Evolutionary conservation across 2,329 filamentous ascomycete species (phyloP), one percentile per base, ranked within the genome.

Genomic region (Talaromyces sp.): DNA sequence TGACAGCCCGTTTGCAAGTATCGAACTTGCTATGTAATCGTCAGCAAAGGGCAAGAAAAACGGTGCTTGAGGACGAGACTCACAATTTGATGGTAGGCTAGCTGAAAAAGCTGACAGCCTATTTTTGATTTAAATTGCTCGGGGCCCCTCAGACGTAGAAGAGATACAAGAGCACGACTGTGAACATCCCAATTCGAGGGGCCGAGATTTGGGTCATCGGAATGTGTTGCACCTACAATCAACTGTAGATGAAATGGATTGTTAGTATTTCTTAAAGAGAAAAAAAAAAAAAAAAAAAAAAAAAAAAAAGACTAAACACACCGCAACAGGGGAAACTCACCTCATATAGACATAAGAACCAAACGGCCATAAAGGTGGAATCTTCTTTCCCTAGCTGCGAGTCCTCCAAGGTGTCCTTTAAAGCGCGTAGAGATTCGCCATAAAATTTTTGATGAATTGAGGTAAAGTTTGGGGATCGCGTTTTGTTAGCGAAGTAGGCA

Each of bases 81-180:
- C 21, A 55, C 53, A 26, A 55, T n/a, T 7, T 10, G 27, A 17
- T 55, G 19, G 29, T 56, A 56, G 19, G 38, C 14, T 2, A 46
- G 11, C 14, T 56, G 54, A 26, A 56, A 56, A n/a, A 56, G 54
- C 26, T 56, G 54, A 56, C 54, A 56, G 4, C 54, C 54, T 11
- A 4, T 56, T 17, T 27, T 46, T 17, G 32, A 43, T 10, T 26
- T 19, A 8, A 56, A 56, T 29, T 56, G 54, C 9, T 56, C 32
- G 54, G n/a, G 26, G 7, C 54, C 54, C 46, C 54, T 46, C 24
- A 43, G 11, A 7, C 17, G 21, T 26, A 56, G 19, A 11, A 56
- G 24, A 10, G 32, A 26, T 17, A n/a, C 13, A 14, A 56, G 35
- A n/a, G 54, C 54, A 41, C 54, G 35, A 31, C 32, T 56, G 14